A percentile compares a stretch with the other conserved stretches of the same genome.
Evolutionary conservation across 73 alveolate species (phyloP).

Genomic region (Urostyla sp.): DNA sequence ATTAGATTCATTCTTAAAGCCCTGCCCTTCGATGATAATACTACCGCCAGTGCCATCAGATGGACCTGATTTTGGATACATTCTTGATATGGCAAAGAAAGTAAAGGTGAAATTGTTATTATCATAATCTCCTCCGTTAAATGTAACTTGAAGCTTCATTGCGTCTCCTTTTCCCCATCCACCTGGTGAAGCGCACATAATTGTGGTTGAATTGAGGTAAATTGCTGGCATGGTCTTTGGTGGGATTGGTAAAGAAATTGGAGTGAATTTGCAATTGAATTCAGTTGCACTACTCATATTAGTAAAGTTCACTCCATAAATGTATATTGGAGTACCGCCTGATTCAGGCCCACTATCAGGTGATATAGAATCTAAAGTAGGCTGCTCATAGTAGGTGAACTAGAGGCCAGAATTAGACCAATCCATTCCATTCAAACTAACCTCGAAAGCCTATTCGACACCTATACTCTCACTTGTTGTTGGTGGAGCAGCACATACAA

Average conservation of each 20-base stretch:
- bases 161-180: constrained; percentile 93
- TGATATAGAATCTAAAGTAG: constrained; percentile 65
- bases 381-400: constrained; percentile 82
- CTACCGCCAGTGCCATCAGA: constrained; percentile 90
- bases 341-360: constrained; percentile 90
- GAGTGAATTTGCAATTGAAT: constrained; percentile 87
- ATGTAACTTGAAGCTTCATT: constrained; percentile 85
- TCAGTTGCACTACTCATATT: constrained; percentile 81
- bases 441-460: constrained; percentile 73
- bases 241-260: constrained; percentile 56
- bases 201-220: constrained; percentile 73
- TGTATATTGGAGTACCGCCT: constrained; percentile 90
- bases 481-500: constrained; percentile 89
- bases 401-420: constrained; percentile 81
- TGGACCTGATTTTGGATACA: constrained; percentile 89
- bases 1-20: constrained; percentile 78
- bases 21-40: constrained; percentile 83
- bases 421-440: constrained; percentile 90
- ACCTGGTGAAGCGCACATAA: constrained; percentile 90
- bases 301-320: constrained; percentile 85
- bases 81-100: constrained; percentile 82
- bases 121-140: constrained; percentile 89
- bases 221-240: constrained; percentile 74
- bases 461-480: constrained; percentile 67
- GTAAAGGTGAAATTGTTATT: constrained; percentile 74